Evolutionary conservation across 2,329 filamentous ascomycete species (phyloP).

Genomic region (Corinectria fuckeliana): DNA sequence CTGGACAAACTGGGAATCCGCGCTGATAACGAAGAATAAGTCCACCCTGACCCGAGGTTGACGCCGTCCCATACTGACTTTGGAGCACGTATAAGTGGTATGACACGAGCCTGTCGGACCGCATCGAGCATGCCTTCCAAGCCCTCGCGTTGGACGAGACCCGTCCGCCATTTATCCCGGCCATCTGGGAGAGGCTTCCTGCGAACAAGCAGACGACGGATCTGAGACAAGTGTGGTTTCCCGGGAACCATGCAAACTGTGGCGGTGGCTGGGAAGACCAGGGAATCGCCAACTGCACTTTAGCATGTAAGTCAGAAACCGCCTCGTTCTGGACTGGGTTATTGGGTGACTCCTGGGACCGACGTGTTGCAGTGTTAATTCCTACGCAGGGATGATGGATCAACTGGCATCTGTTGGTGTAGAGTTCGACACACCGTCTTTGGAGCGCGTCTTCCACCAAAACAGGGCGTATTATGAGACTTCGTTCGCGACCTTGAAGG

Average conservation of each 20-base stretch:
- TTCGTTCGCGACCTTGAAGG: conserved; percentile 16
- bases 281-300: conserved; percentile 49
- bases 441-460: conserved; percentile 49
- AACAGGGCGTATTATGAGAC: conserved; percentile 43
- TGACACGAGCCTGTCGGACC: conserved; percentile 59
- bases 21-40: conserved; percentile 54
- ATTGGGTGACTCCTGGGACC: background rate
- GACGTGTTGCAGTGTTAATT: background rate
- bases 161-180: conserved; percentile 60
- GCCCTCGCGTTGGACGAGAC: conserved; percentile 65
- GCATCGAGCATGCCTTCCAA: conserved; percentile 64
- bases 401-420: conserved; percentile 59
- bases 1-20: conserved; percentile 55
- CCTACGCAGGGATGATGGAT: conserved; percentile 59
- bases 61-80: conserved; percentile 39
- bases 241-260: conserved; percentile 73
- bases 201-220: conserved; percentile 49
- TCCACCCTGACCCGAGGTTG: conserved; percentile 27
- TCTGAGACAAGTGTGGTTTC: conserved; percentile 68
- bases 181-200: conserved; percentile 58
- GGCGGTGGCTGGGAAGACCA: conserved; percentile 70
- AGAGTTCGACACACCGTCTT: conserved; percentile 53
- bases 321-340: background rate
- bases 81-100: conserved; percentile 56
- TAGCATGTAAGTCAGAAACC: conserved; percentile 45